A percentile compares a stretch with the other conserved stretches of the same genome.
Evolutionary conservation across 345 rosid species (phyloP).

Genomic region (Salix caprea): DNA sequence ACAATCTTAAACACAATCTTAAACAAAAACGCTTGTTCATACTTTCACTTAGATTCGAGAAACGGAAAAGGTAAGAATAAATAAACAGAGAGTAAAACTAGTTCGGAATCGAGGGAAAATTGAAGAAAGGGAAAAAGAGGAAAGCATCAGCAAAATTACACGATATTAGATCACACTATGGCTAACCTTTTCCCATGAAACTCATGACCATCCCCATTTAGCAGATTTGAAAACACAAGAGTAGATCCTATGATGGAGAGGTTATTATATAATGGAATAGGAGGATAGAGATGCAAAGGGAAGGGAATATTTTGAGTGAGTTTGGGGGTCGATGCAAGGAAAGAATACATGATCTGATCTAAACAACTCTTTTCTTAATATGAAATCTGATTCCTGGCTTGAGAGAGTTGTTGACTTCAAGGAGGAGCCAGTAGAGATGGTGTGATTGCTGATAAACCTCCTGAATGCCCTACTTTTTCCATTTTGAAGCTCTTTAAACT

Average conservation of each 20-base stretch:
- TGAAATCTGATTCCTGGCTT: conserved; percentile 20
- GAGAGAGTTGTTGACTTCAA: background rate
- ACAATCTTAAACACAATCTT: background rate
- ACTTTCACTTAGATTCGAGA: background rate
- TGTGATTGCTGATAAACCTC: background rate
- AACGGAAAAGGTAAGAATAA: no score
- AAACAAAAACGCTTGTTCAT: background rate
- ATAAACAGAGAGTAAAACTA: background rate
- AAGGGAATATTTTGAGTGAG: background rate
- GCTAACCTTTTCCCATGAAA: conserved; percentile 55
- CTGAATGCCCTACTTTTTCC: background rate
- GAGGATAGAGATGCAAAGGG: background rate
- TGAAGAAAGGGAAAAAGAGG: background rate
- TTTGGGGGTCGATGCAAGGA: conserved; percentile 17
- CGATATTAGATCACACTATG: background rate
- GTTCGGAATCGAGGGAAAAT: background rate
- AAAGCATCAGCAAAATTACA: background rate
- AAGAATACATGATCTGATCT: conserved; percentile 22
- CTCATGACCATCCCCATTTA: conserved; percentile 62
- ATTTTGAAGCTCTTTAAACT: background rate
- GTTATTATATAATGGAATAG: background rate
- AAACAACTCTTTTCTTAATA: background rate
- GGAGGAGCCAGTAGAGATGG: background rate
- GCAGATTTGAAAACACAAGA: background rate
- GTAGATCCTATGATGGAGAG: background rate